These are phyloP conservation scores for Leishmania lainsoni DNA, from an alignment of 208 protist species.

Conservation along the genomic window DNA sequence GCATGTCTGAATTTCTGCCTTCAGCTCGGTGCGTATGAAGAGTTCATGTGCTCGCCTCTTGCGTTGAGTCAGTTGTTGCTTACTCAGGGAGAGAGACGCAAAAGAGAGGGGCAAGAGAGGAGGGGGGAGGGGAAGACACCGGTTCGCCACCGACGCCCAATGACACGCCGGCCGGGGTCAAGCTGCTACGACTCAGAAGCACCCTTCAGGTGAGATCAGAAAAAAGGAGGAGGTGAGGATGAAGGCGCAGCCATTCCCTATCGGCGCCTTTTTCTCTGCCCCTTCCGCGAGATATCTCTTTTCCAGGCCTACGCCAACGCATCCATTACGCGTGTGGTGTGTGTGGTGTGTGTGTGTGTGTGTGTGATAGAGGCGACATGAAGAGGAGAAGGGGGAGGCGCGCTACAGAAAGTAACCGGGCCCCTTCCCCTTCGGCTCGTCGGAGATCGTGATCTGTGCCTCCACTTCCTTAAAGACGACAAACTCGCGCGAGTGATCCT, in stretches of 20 bases:
- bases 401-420: conserved; percentile 78
- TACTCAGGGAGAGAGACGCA: not conserved
- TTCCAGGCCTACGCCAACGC: too few relatives aligned
- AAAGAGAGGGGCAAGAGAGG: not conserved
- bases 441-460: conserved; percentile 42
- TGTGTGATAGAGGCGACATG: not conserved
- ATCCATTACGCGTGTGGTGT: too few relatives aligned
- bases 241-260: not conserved
- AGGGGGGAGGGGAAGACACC: too few relatives aligned
- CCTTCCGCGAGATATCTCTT: not conserved
- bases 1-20: too few relatives aligned
- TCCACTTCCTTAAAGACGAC: conserved; percentile 85
- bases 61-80: not conserved
- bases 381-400: not conserved
- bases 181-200: not conserved
- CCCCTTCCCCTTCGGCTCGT: conserved; percentile 40
- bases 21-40: not conserved
- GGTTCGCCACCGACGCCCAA: not conserved
- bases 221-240: not conserved
- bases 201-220: not conserved
- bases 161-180: not conserved
- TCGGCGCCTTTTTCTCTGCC: not conserved
- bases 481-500: conserved; percentile 87
- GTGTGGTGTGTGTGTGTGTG: too few relatives aligned
- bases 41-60: not conserved